Base-by-base conservation (phyloP, 495 filamentous ascomycete species). In the Collariella sp. region DNA sequence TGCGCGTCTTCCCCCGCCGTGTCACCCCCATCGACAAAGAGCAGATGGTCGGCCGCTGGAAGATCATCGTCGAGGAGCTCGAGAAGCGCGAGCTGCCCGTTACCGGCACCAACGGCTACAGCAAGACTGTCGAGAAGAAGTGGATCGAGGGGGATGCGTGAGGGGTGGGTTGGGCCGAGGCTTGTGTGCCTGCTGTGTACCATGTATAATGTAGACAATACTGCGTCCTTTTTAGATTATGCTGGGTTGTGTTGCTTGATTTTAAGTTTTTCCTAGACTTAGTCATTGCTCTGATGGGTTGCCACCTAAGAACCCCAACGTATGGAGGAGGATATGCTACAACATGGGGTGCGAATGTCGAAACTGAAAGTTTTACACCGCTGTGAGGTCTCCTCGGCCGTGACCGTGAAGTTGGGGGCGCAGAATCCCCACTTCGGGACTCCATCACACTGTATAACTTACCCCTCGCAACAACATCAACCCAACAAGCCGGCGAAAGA, bases 31-130 rank as follows among this genome's bases (percentile, higher is more conserved):
- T 81, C 45, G 79, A 89, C 69, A 80, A 81, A 67, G 88, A 95
- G 68, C 83, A 79, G 65, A 78, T 79, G 57, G 60, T 91, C 22
- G 91, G 91, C 5, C 79, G 91, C 59, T 88, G 84, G 83, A 93
- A 95, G 80, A 61, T 90, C 26, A 89, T 95, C 62, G 79, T 87
- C 63, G 64, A 80, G 64, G 85, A 86, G 71, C 76, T 95, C 39
- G 70, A 78, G 62, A 73, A 78, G 57, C 73, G 82, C 47, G 82
- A 81, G 6, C 68, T 89, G 24, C 76, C 76, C 34, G 66, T 74
- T 10, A 60, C 56, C 11, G 75, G 76, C 19, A 67, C 65, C n/a
- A 62, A 54, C 40, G 49, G 46, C 34, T 46, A 59, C 46, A 48
- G 55, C 40, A 55, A 60, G 58, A 26, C 63, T 10, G 48, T 64